Base-by-base conservation (phyloP, 257 asterid genomes). In the Euphrasia confusa region DNA sequence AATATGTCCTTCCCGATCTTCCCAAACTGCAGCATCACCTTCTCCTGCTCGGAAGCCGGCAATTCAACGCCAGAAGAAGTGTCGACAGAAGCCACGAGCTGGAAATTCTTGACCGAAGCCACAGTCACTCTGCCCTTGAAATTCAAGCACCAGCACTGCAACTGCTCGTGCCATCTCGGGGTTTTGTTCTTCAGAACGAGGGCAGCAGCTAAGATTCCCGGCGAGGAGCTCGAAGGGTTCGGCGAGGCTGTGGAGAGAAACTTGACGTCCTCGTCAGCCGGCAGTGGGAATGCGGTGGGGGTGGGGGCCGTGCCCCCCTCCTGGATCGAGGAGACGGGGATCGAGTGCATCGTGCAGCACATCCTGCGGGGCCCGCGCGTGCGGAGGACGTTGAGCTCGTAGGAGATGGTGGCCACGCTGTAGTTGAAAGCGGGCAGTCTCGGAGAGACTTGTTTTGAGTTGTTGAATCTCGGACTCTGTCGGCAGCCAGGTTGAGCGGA, bases 61-160 rank as follows among this genome's bases (percentile, higher is more conserved):
- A 87, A 3, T 17, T 88, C 77, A 47, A 72, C 74, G 5, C 1
- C 50, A 11, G 15, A 45, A 12, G 88, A 82, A 10, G 86, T 79
- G 55, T 80, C 94, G 17, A 79, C 84, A 30, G 86, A 18, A 32
- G 98, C 98, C 62, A 82, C 95, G 8, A 90, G 98, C 84, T 83
- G 95, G 77, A 90, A 90, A 60, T 88, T 90, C 49, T 90, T 90
- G 27, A 88, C 98, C 11, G 96, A 90, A 17, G 96, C 98, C 60
- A 90, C 98, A 0, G 98, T 88, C 2, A 90, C 98, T n/a, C 98
- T 87, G 45, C 98, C 98, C 77, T 78, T 90, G 75, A 90, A 90
- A 72, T 88, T 90, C 13, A 90, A 61, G 81, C 98, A 90, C 98
- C 96, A 90, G 80, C 96, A 90, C 58, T 85, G 98, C 69, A 90